Percentiles rank a stretch among this genome's conserved stretches.
phyloP scores from a whole-genome alignment of 331 rosid species.

The Quercus phellos region DNA sequence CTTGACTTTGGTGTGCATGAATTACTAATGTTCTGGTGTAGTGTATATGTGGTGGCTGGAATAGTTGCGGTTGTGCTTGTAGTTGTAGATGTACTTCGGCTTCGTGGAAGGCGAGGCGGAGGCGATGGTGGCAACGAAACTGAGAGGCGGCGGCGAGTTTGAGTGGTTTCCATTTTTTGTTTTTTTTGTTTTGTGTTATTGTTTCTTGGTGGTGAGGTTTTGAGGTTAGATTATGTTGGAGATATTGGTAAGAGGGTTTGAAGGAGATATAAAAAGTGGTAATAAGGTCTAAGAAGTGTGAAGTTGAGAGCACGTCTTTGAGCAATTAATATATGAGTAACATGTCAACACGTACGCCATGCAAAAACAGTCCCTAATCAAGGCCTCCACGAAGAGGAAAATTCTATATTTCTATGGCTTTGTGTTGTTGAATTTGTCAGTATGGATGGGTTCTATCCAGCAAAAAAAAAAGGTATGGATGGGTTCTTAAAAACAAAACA shows the following conservation, averaged over 20 bases:
- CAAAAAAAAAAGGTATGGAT: no score
- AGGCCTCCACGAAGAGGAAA: background rate
- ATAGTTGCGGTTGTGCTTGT: background rate
- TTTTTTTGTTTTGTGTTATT: background rate
- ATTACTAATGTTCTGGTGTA: slow-evolving; percentile 15
- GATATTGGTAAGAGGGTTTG: background rate
- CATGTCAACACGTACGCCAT: background rate
- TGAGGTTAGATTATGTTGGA: background rate
- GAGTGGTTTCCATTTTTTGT: background rate
- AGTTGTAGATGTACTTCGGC: slow-evolving; percentile 39
- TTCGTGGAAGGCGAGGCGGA: slow-evolving; percentile 44
- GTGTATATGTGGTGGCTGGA: background rate
- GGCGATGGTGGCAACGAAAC: slow-evolving; percentile 16
- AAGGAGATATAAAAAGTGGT: background rate
- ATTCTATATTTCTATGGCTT: background rate
- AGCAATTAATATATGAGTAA: background rate
- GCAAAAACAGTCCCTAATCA: background rate
- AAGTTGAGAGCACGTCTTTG: background rate
- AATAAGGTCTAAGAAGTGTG: background rate
- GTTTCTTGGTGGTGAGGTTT: background rate
- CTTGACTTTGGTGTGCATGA: slow-evolving; percentile 28
- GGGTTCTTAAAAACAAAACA: no score
- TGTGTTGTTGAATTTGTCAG: background rate
- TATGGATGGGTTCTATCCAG: no score
- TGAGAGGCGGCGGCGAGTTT: slow-evolving; percentile 23